A percentile compares a stretch with the other conserved stretches of the same genome.
These are phyloP conservation scores for Termitomyces sp. DNA, from an alignment of 768 basidiomycete genomes.

Conservation along the genomic window DNA sequence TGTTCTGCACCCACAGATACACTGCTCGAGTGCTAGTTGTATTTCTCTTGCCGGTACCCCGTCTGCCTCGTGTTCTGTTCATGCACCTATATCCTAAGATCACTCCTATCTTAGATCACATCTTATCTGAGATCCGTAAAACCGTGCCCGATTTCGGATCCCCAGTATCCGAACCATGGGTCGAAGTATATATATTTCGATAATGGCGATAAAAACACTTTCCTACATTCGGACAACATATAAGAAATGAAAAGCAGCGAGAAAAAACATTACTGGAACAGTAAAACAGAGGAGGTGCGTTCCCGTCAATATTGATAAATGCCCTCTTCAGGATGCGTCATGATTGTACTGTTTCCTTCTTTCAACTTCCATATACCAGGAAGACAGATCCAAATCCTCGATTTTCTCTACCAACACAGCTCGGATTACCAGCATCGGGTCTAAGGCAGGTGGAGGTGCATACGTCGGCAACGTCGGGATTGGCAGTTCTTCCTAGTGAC, in stretches of 20 bases:
- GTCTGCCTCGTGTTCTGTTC: constrained; percentile 4
- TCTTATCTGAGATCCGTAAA: constrained; percentile 26
- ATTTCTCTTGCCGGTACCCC: background rate
- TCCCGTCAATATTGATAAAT: background rate
- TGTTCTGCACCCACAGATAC: background rate
- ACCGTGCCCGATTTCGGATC: constrained; percentile 18
- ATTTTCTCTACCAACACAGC: constrained; percentile 47
- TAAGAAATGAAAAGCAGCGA: background rate
- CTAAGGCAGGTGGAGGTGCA: constrained; percentile 32
- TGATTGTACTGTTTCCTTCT: constrained; percentile 8
- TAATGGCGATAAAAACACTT: too few relatives aligned
- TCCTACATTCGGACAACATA: background rate
- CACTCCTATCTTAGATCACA: constrained; percentile 9
- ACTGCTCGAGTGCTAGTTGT: background rate
- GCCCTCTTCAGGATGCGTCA: background rate
- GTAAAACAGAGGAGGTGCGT: background rate
- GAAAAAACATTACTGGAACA: background rate
- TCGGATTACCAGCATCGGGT: constrained; percentile 42
- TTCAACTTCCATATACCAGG: constrained; percentile 36
- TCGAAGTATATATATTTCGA: background rate
- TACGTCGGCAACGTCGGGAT: constrained; percentile 39
- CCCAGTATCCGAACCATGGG: constrained; percentile 12
- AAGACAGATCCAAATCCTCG: constrained; percentile 39
- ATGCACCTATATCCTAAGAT: constrained; percentile 9
- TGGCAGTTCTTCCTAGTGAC: constrained; percentile 25